A percentile compares a stretch with the other conserved stretches of the same genome.
phyloP scores from a whole-genome alignment of 495 filamentous ascomycete species.

The Aspergillus biplanus region DNA sequence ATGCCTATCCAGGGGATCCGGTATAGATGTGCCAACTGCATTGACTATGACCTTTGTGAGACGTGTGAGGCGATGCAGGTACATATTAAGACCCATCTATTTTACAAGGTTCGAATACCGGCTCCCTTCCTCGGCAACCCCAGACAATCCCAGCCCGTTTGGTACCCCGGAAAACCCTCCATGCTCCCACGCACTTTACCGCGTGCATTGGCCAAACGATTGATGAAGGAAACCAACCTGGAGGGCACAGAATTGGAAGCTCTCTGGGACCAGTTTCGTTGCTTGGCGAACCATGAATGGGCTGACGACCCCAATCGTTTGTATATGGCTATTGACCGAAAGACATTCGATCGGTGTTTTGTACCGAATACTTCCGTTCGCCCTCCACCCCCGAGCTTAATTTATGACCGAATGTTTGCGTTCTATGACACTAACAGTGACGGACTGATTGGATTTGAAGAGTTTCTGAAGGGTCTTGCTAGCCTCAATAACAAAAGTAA shows the following conservation, averaged over 20 bases:
- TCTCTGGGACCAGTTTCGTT: conserved; percentile 94
- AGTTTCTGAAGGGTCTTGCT: conserved; percentile 84
- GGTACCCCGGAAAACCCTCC: conserved; percentile 88
- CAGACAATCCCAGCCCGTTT: conserved; percentile 72
- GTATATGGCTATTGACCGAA: conserved; percentile 81
- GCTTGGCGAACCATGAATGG: conserved; percentile 85
- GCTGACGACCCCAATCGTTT: conserved; percentile 77
- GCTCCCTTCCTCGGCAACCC: conserved; percentile 68
- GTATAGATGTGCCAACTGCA: conserved; percentile 90
- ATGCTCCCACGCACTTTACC: conserved; percentile 66
- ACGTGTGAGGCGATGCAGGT: conserved; percentile 82
- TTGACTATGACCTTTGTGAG: conserved; percentile 90
- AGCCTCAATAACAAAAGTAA: conserved; percentile 73
- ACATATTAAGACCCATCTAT: conserved; percentile 91
- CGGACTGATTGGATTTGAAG: conserved; percentile 89
- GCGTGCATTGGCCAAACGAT: conserved; percentile 61
- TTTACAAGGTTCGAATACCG: conserved; percentile 88
- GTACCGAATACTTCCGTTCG: conserved; percentile 77
- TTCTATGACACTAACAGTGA: conserved; percentile 93
- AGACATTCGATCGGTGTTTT: conserved; percentile 88
- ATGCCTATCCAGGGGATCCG: conserved; percentile 89
- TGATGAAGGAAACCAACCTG: conserved; percentile 73
- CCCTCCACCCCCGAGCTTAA: conserved; percentile 79
- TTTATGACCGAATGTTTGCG: conserved; percentile 94
- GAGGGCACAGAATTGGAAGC: conserved; percentile 86